Evolutionary conservation across 2,329 filamentous ascomycete species (phyloP).

Genomic region (Scytalidium lignicola): DNA sequence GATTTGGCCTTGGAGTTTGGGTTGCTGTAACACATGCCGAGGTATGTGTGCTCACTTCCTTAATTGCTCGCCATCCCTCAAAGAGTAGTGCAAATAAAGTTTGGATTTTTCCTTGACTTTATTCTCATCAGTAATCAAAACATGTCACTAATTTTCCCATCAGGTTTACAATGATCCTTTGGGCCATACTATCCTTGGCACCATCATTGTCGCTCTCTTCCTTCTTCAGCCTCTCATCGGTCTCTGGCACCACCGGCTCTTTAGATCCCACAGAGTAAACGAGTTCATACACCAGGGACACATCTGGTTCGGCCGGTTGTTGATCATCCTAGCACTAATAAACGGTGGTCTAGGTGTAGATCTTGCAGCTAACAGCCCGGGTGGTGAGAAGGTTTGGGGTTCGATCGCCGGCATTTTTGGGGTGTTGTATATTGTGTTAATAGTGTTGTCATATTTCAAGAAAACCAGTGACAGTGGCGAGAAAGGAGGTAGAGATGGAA

Average conservation of each 20-base stretch:
- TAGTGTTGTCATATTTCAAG: background rate
- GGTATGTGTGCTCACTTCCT: background rate
- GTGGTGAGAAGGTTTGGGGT: conserved; percentile 48
- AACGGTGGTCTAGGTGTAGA: conserved; percentile 60
- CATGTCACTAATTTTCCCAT: background rate
- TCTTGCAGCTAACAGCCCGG: conserved; percentile 36
- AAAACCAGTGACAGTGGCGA: background rate
- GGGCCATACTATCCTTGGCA: conserved; percentile 51
- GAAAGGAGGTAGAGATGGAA: background rate
- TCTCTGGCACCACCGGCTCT: conserved; percentile 51
- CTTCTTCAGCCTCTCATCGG: conserved; percentile 55
- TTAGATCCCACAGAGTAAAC: conserved; percentile 40
- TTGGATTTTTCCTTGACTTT: too few relatives aligned
- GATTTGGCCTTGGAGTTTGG: conserved; percentile 50
- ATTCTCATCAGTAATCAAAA: too few relatives aligned
- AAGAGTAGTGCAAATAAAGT: too few relatives aligned
- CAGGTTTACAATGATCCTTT: conserved; percentile 41
- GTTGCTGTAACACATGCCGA: background rate
- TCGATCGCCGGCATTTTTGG: conserved; percentile 48
- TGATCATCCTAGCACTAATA: conserved; percentile 55
- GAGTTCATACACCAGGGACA: conserved; percentile 50
- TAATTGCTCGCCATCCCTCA: too few relatives aligned
- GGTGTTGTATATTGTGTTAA: conserved; percentile 36
- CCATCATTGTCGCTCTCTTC: conserved; percentile 48
- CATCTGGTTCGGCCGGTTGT: conserved; percentile 55